Evolutionary conservation across 2,329 filamentous ascomycete genomes (phyloP), one percentile per base, ranked within the genome.

Genomic region (Aspergillus candidus): DNA sequence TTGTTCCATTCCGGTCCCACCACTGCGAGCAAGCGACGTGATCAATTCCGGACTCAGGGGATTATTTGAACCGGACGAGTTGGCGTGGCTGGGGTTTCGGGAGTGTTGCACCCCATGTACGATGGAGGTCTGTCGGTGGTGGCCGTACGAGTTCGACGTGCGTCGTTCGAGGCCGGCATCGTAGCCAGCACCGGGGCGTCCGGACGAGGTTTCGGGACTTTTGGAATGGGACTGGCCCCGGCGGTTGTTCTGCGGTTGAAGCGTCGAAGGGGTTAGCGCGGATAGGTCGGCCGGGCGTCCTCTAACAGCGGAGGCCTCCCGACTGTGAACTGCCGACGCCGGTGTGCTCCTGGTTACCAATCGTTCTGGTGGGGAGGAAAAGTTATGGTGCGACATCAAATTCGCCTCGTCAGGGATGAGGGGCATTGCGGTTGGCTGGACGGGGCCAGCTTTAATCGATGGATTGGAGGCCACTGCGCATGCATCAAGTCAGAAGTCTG

Each of bases 71-170:
- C 84, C 80, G 44, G 86, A 81, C 63, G 87, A 89, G 33, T 60
- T 56, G 30, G 65, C 64, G 54, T 69, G 81, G 70, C 90, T 96
- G 57, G 89, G 86, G 77, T 94, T 94, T 69, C 91, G 73, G 44
- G 79, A 85, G 68, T 98, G 93, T 66, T 95, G 90, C 55, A 94
- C 67, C 43, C 93, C 91, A 80, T 97, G 88, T 45, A 97, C 90
- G 57, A 97, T 96, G 38, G 91, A 97, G 1, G 91, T 94, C 71
- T 98, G 89, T 43, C 93, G 84, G 69, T 97, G 89, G 66, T 98
- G 90, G 47, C 87, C 88, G 74, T 97, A 84, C 12, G 75, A 77
- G 47, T 68, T 69, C 6, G 67, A 71, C 31, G 68, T 66, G 41
- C 64, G 58, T 48, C 68, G 60, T 56, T 72, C 69, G 46, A 70